Percentiles rank a stretch among this genome's conserved stretches.
These are phyloP conservation scores for Alternaria brassicicola DNA, from an alignment of 2,329 filamentous ascomycete genomes.

Conservation along the genomic window DNA sequence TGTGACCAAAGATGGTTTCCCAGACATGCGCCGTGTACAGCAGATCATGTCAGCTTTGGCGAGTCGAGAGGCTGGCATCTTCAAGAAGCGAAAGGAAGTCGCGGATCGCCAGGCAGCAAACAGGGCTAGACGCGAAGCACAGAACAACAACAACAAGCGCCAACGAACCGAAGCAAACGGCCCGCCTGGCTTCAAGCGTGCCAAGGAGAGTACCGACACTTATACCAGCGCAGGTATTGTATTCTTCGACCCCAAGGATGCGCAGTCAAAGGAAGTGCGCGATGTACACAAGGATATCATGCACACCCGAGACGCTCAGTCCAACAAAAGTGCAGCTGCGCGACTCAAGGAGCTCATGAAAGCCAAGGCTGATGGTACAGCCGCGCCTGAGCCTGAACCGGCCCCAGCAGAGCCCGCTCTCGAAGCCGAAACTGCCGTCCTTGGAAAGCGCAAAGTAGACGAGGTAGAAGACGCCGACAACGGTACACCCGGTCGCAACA, in stretches of 20 bases:
- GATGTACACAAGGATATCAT: conserved; percentile 86
- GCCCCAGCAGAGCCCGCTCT: conserved; percentile 14
- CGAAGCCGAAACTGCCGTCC: conserved; percentile 51
- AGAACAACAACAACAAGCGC: conserved; percentile 42
- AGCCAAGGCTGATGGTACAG: conserved; percentile 46
- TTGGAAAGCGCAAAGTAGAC: conserved; percentile 79
- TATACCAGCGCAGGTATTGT: conserved; percentile 44
- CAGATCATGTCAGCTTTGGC: conserved; percentile 86
- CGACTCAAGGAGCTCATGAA: conserved; percentile 77
- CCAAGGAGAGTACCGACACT: conserved; percentile 45
- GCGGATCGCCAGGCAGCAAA: conserved; percentile 84
- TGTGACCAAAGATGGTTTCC: conserved; percentile 91
- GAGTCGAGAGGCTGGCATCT: conserved; percentile 92
- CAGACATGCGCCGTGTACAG: conserved; percentile 86
- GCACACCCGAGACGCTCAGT: conserved; percentile 72
- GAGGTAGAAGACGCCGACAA: conserved; percentile 67
- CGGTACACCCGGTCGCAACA: conserved; percentile 65
- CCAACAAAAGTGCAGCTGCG: conserved; percentile 94
- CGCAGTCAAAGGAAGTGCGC: conserved; percentile 46
- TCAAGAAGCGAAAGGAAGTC: conserved; percentile 81
- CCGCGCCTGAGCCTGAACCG: conserved; percentile 34
- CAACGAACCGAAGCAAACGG: conserved; percentile 41
- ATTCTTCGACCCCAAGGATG: conserved; percentile 47
- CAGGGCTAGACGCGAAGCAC: conserved; percentile 60
- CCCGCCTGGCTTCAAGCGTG: conserved; percentile 38